Percentiles rank a stretch among this genome's conserved stretches.
Evolutionary conservation across 345 rosid genomes (phyloP).

Genomic region (Microthlaspi erraticum): DNA sequence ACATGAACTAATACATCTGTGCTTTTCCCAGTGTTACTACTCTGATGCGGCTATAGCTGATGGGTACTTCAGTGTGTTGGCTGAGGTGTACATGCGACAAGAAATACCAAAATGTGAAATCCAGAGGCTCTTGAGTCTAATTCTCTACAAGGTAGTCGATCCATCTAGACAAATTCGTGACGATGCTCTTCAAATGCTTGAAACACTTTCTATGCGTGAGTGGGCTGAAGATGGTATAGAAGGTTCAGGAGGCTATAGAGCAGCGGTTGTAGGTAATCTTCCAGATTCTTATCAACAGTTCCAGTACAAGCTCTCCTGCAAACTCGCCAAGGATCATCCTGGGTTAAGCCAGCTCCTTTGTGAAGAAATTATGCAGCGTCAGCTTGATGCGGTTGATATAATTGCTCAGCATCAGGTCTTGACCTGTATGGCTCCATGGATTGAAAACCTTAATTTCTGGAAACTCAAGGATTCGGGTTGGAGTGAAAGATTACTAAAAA

Average conservation of each 20-base stretch:
- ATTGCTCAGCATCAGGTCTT: conserved; percentile 99
- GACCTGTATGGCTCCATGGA: conserved; percentile 99
- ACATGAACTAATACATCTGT: conserved; percentile 38
- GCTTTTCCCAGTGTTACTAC: conserved; percentile 81
- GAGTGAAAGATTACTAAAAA: conserved; percentile 94
- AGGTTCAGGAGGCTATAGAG: conserved; percentile 93
- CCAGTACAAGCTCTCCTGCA: conserved; percentile 94
- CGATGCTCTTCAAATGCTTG: conserved; percentile 99
- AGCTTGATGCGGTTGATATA: conserved; percentile 98
- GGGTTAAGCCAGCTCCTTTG: conserved; percentile 95
- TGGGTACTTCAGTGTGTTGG: conserved; percentile 96
- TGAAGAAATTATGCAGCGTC: conserved; percentile 98
- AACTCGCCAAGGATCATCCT: conserved; percentile 98
- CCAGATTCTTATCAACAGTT: conserved; percentile 99
- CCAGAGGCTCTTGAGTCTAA: conserved; percentile 93
- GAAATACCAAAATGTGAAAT: conserved; percentile 97
- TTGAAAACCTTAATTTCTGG: conserved; percentile 98
- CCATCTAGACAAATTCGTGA: conserved; percentile 98
- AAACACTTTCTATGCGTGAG: conserved; percentile 95
- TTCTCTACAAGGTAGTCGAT: conserved; percentile 97
- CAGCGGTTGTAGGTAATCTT: conserved; percentile 98
- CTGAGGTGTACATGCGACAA: conserved; percentile 99
- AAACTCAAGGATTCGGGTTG: conserved; percentile 99
- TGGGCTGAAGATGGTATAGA: conserved; percentile 98
- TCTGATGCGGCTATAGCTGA: conserved; percentile 96